Conservation (phyloP, 2,329 filamentous ascomycete genomes). For the Cercospora zeina region DNA sequence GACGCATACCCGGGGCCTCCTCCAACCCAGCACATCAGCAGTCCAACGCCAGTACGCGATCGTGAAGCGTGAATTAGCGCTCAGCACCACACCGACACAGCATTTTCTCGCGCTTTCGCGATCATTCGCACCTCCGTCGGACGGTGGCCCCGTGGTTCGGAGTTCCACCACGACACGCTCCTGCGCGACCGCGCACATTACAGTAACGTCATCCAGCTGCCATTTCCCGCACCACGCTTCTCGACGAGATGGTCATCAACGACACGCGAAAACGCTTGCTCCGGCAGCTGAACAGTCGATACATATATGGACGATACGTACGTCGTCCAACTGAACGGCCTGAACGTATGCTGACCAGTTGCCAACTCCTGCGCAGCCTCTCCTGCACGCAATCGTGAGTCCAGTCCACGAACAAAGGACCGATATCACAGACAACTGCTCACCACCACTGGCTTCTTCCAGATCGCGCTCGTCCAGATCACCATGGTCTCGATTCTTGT, state of each 20-base stretch:
- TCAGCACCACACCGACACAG: neutral
- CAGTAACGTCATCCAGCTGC: constrained; percentile 8
- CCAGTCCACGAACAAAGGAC: neutral
- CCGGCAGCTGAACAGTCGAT: constrained; percentile 68
- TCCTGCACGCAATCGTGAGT: constrained; percentile 68
- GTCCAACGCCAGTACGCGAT: neutral
- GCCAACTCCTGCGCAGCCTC: constrained; percentile 64
- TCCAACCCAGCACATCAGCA: neutral
- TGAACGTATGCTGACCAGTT: constrained; percentile 69
- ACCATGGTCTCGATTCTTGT: constrained; percentile 77
- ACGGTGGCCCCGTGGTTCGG: neutral
- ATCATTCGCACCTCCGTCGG: neutral
- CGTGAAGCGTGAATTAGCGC: neutral
- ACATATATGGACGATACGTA: constrained; percentile 72
- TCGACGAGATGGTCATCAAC: constrained; percentile 44
- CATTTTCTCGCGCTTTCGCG: neutral
- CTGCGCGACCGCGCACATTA: constrained; percentile 7
- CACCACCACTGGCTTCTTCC: neutral
- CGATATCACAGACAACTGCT: neutral
- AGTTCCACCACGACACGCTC: constrained; percentile 4
- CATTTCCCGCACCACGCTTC: neutral
- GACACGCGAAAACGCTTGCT: constrained; percentile 55
- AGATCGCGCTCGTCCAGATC: constrained; percentile 83
- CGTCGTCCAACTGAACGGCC: constrained; percentile 42
- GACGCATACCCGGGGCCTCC: neutral